Percentiles rank a stretch among this genome's conserved stretches.
These are phyloP conservation scores for Holtermannia corniformis DNA, from an alignment of 768 basidiomycete genomes.

Conservation along the genomic window DNA sequence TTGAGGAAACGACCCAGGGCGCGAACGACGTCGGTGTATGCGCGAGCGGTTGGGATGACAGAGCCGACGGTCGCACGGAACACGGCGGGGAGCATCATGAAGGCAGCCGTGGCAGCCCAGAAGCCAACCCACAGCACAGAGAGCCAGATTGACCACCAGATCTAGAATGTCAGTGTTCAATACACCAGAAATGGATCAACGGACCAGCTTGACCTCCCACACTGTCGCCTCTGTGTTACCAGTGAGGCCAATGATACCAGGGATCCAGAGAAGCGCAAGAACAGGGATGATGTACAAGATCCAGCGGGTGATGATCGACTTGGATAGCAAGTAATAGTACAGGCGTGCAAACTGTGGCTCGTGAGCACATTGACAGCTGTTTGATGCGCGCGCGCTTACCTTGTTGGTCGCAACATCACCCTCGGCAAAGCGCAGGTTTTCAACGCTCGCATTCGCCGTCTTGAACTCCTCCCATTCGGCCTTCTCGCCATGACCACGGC, in stretches of 20 bases:
- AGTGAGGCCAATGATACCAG: conserved; percentile 55
- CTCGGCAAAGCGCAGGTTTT: conserved; percentile 38
- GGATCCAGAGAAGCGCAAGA: conserved; percentile 47
- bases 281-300: conserved; percentile 62
- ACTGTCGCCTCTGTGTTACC: conserved; percentile 50
- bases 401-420: conserved; percentile 41
- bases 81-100: conserved; percentile 46
- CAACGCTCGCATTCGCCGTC: conserved; percentile 29
- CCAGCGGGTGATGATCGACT: conserved; percentile 72
- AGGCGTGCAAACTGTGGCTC: conserved; percentile 49
- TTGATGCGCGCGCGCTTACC: conserved; percentile 11
- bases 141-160: conserved; percentile 83
- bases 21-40: conserved; percentile 69
- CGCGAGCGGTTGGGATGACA: conserved; percentile 59
- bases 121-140: conserved; percentile 71
- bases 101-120: conserved; percentile 63
- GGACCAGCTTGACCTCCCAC: conserved; percentile 41
- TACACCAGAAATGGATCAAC: conserved; percentile 7
- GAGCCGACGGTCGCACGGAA: conserved; percentile 60
- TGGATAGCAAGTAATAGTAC: conserved; percentile 65
- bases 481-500: conserved; percentile 11
- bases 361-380: background rate
- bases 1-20: conserved; percentile 63
- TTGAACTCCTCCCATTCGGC: conserved; percentile 42
- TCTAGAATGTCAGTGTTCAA: conserved; percentile 44